Base-by-base conservation (phyloP, 345 rosid genomes). In the Dipteronia dyeriana region DNA sequence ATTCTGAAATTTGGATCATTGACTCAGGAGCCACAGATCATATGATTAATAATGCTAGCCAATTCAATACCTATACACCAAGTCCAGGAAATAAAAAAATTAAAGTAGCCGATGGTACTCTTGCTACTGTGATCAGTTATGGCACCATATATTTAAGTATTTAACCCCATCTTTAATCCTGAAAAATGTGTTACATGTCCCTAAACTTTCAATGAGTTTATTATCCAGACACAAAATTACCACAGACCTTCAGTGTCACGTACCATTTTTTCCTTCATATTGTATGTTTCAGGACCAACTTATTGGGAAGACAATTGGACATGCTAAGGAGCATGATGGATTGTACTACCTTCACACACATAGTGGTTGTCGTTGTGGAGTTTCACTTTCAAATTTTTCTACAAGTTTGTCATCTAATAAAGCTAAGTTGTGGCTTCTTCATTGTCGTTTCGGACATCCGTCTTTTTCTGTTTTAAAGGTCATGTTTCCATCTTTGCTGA, bases 241-340 rank as follows among this genome's bases (percentile, higher is more conserved):
- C 25, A 53, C 38, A 10, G 3, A 31, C 4, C 3, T 57, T 0
- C 10, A 57, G 1, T 57, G 29, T 19, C 3, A 25, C 0, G 26
- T 57, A 5, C 12, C 0, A 3, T 72, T 72, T 17, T 72, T 31
- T 20, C 2, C 17, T n/a, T 31, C 26, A 17, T 12, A 72, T 10
- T 72, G 54, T 57, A 13, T 56, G 1, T 72, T 72, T 31, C 31
- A 72, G 4, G 64, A 54, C 9, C 64, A 3, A 3, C 5, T 8
- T 16, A 23, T 8, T 26, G 47, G 25, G 51, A 72, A 19, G 26
- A 72, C 11, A 31, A 72, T 72, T 72, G 75, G 75, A 3, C 19
- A 7, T 72, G 75, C 54, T 31, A 72, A 72, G 9, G n/a, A 57
- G 2, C 10, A 9, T 4, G 16, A 72, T 23, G 53, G 66, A 8